Evolutionary conservation across 2,329 filamentous ascomycete species (phyloP), one percentile per base, ranked within the genome.

Genomic region (Epichloe amarillans): DNA sequence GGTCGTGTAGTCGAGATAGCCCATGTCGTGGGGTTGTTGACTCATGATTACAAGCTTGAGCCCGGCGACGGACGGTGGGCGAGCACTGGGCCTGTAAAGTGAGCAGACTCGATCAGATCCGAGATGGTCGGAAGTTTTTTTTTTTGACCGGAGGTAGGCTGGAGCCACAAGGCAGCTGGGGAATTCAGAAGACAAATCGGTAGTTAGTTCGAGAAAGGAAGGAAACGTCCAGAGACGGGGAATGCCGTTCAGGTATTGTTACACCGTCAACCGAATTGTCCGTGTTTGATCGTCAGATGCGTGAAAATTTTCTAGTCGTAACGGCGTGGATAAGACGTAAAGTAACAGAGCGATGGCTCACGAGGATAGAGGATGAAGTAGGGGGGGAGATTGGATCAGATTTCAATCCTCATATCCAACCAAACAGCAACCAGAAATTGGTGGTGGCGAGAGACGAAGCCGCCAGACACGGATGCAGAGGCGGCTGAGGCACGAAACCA

Each of bases 1-100:
- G 40, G 67, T 68, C 53, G 77, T 68, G 60, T 86, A 85, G 58
- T 87, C 83, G 70, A 86, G 80, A 72, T 87, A 89, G 51, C 64
- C 59, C 75, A 84, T 81, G 54, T 86, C 82, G 66, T 76, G 72
- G 51, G 64, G 67, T 62, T 76, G 76, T 62, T 78, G 76, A 58
- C 63, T 65, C 67, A 69, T 69, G 49, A 54, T 64, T 43, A 35
- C 41, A 21, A 42, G 38, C 43, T 21, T 40, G 43, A 50, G 53
- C 54, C 57, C 56, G 54, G 55, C 55, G 50, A 52, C 55, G 57
- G 39, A 52, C 55, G 57, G 42, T 51, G 57, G 51, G 52, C 46
- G 51, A 47, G 51, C 56, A 56, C 61, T 58, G 57, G 52, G 56
- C 51, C 56, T 60, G 57, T 57, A 58, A 56, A 23, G 35, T 19